A percentile compares a stretch with the other conserved stretches of the same genome.
phyloP scores from a whole-genome alignment of 805 yeast genomes.

The Metschnikowia arizonensis region DNA sequence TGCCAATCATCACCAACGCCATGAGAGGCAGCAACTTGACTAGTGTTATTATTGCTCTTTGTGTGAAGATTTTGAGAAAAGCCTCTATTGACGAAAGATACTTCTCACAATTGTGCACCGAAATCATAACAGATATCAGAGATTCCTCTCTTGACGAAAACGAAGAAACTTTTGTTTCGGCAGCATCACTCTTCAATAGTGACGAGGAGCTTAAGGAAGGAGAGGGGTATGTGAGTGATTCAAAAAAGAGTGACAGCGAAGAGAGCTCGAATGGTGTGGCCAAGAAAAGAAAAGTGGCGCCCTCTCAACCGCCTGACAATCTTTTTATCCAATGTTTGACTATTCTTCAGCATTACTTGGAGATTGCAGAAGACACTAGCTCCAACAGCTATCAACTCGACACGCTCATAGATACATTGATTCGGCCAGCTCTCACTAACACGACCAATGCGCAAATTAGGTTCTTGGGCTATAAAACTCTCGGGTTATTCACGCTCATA shows the following conservation, averaged over 20 bases:
- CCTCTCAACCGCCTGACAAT: slow-evolving; percentile 41
- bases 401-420: slow-evolving; percentile 69
- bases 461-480: slow-evolving; percentile 67
- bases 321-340: slow-evolving; percentile 59
- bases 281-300: slow-evolving; percentile 34
- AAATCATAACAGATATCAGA: slow-evolving; percentile 77
- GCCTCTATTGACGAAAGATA: slow-evolving; percentile 78
- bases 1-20: slow-evolving; percentile 45
- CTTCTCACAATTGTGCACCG: slow-evolving; percentile 79
- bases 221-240: slow-evolving; percentile 23
- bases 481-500: slow-evolving; percentile 75
- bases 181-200: slow-evolving; percentile 22
- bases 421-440: slow-evolving; percentile 63
- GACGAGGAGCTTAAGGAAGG: slow-evolving; percentile 23
- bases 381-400: slow-evolving; percentile 61
- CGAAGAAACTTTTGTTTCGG: slow-evolving; percentile 26
- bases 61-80: slow-evolving; percentile 63
- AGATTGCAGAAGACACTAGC: slow-evolving; percentile 60
- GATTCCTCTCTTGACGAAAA: slow-evolving; percentile 53
- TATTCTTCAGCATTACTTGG: slow-evolving; percentile 66
- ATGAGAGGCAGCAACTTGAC: slow-evolving; percentile 54
- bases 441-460: slow-evolving; percentile 46
- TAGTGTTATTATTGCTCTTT: slow-evolving; percentile 49
- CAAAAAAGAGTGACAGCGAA: slow-evolving; percentile 21
- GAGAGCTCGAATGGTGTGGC: slow-evolving; percentile 30